Conservation (phyloP, 306 rosid species). For the Quillaja saponaria region DNA sequence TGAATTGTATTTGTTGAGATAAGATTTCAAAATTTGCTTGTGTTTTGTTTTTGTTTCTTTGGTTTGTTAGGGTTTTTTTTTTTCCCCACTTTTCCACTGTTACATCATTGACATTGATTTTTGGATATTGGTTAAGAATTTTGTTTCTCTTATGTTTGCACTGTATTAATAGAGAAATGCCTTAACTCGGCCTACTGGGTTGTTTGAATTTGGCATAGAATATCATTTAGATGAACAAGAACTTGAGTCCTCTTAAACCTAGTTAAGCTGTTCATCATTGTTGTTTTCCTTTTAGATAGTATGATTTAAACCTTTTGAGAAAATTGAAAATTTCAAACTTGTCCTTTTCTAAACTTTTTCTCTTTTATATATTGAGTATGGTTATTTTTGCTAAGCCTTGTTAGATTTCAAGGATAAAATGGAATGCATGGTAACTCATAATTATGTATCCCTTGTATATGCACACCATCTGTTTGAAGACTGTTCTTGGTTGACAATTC, state of each 20-base stretch:
- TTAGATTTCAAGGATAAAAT: background rate
- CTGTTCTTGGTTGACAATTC: constrained; percentile 2
- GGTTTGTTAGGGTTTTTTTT: too few species aligned
- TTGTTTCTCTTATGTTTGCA: too few species aligned
- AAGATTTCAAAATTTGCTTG: background rate
- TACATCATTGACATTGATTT: too few species aligned
- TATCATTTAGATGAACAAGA: background rate
- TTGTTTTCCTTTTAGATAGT: background rate
- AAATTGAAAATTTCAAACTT: background rate
- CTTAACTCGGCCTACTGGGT: constrained; percentile 13
- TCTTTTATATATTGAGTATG: too few species aligned
- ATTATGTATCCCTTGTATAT: background rate
- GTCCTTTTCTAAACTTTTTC: too few species aligned
- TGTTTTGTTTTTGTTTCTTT: too few species aligned
- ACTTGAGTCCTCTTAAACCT: background rate
- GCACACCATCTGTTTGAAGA: constrained; percentile 1
- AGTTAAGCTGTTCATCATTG: background rate
- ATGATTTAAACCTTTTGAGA: background rate
- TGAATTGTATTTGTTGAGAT: constrained; percentile 10
- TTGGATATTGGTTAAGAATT: too few species aligned
- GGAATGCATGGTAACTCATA: background rate
- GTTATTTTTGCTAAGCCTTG: background rate
- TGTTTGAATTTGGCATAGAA: constrained; percentile 4
- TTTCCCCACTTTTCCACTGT: too few species aligned
- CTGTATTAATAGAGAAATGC: background rate